Evolutionary conservation across 768 basidiomycete species (phyloP).

Genomic region (Boletus pseudo-olivaceus): DNA sequence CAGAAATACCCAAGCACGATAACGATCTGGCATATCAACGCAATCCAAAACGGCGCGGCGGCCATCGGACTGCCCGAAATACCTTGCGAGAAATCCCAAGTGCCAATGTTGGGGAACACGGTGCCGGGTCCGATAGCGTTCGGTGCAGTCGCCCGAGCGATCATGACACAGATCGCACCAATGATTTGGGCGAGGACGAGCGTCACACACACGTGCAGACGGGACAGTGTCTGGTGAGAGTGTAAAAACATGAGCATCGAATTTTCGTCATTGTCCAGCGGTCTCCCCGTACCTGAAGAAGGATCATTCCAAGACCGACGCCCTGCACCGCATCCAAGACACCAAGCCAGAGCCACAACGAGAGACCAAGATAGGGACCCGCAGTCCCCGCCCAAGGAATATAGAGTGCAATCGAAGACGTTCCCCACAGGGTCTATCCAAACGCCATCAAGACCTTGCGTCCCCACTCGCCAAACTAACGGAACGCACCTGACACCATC

Average conservation of each 20-base stretch:
- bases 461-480: neutral
- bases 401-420: constrained; percentile 87
- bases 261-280: neutral
- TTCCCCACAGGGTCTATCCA: constrained; percentile 85
- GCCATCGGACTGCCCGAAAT: constrained; percentile 78
- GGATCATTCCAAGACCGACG: constrained; percentile 89
- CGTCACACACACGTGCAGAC: constrained; percentile 91
- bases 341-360: constrained; percentile 93
- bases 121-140: constrained; percentile 84
- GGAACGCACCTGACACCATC: constrained; percentile 83
- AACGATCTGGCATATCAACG: constrained; percentile 71
- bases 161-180: constrained; percentile 87
- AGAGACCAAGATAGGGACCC: constrained; percentile 87
- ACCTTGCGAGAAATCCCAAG: constrained; percentile 82
- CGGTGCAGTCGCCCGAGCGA: constrained; percentile 88
- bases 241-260: neutral
- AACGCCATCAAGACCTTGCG: constrained; percentile 1
- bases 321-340: constrained; percentile 93
- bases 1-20: constrained; percentile 93
- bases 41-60: constrained; percentile 84
- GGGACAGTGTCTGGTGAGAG: constrained; percentile 65
- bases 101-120: constrained; percentile 90
- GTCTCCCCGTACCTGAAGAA: constrained; percentile 51
- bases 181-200: constrained; percentile 88
- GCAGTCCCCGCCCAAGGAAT: constrained; percentile 87